Conservation (phyloP, 2,329 filamentous ascomycete genomes). For the Neocatenulostroma microsporum region DNA sequence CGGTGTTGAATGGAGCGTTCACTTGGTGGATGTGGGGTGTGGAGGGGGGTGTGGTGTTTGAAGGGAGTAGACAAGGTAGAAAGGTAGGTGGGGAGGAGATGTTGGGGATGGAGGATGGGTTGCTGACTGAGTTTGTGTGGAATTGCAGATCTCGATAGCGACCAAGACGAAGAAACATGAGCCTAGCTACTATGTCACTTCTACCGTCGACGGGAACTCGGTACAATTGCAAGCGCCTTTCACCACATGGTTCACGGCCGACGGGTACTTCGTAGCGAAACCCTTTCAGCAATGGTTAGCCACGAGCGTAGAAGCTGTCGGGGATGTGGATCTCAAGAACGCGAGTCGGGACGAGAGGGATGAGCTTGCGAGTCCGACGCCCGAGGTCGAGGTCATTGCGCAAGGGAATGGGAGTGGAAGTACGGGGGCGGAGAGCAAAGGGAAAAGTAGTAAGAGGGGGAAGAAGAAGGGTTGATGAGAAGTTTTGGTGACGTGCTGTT, state of each 20-base stretch:
- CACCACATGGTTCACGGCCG: slow-evolving; percentile 62
- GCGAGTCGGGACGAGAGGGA: slow-evolving; percentile 35
- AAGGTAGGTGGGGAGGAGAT: slow-evolving; percentile 40
- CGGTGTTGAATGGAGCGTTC: slow-evolving; percentile 66
- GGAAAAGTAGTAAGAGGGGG: slow-evolving; percentile 21
- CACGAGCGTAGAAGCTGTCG: slow-evolving; percentile 57
- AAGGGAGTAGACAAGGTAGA: slow-evolving; percentile 61
- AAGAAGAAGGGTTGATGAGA: slow-evolving; percentile 17
- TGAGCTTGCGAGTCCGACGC: slow-evolving; percentile 17
- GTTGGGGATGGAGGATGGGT: background rate
- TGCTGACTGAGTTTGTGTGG: background rate
- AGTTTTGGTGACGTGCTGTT: no score
- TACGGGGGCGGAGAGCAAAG: slow-evolving; percentile 11
- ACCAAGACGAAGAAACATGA: slow-evolving; percentile 70
- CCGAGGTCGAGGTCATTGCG: slow-evolving; percentile 10
- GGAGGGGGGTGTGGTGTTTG: slow-evolving; percentile 75
- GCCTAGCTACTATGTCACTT: slow-evolving; percentile 66
- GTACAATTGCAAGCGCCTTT: slow-evolving; percentile 58
- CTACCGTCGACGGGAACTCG: slow-evolving; percentile 35
- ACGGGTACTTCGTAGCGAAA: slow-evolving; percentile 65
- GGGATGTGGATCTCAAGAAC: slow-evolving; percentile 54
- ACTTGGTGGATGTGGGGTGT: slow-evolving; percentile 79
- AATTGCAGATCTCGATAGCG: slow-evolving; percentile 59
- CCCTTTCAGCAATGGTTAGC: slow-evolving; percentile 76
- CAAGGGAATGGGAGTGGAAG: slow-evolving; percentile 9